phyloP scores from a whole-genome alignment of 306 rosid genomes.

The Carpinus viminea region DNA sequence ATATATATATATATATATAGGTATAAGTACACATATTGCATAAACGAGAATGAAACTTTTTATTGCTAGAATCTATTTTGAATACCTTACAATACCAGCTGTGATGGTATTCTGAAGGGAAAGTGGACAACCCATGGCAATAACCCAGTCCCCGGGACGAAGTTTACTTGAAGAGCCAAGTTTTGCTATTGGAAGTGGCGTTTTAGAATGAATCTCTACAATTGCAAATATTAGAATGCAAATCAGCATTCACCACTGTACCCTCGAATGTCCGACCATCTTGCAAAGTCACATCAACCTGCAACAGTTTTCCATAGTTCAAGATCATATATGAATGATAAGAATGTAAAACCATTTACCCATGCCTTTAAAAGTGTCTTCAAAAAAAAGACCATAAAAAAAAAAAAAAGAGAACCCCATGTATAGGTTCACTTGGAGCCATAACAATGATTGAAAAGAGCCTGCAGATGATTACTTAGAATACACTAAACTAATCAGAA shows the following conservation, averaged over 20 bases:
- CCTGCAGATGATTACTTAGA: background rate
- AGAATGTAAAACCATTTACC: background rate
- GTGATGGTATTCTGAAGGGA: constrained; percentile 94
- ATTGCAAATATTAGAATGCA: constrained; percentile 86
- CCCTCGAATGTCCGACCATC: constrained; percentile 92
- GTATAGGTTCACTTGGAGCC: background rate
- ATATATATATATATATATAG: background rate
- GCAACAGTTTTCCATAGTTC: constrained; percentile 19
- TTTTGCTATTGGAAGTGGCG: constrained; percentile 79
- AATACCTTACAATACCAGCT: constrained; percentile 89
- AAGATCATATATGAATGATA: constrained; percentile 3
- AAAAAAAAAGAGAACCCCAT: background rate
- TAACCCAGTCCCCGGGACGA: constrained; percentile 94
- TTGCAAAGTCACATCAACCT: constrained; percentile 89
- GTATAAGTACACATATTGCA: background rate
- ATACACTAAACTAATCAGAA: background rate
- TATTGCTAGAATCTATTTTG: constrained; percentile 10
- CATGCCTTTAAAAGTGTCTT: constrained; percentile 4
- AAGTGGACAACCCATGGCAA: constrained; percentile 84
- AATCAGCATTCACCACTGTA: constrained; percentile 71
- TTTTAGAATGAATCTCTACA: constrained; percentile 72
- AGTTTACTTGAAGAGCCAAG: constrained; percentile 77
- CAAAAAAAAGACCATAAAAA: too few relatives aligned
- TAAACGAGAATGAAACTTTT: background rate
- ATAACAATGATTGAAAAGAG: background rate